Conservation (phyloP, 768 basidiomycete genomes). For the Pleurotus sapidus region DNA sequence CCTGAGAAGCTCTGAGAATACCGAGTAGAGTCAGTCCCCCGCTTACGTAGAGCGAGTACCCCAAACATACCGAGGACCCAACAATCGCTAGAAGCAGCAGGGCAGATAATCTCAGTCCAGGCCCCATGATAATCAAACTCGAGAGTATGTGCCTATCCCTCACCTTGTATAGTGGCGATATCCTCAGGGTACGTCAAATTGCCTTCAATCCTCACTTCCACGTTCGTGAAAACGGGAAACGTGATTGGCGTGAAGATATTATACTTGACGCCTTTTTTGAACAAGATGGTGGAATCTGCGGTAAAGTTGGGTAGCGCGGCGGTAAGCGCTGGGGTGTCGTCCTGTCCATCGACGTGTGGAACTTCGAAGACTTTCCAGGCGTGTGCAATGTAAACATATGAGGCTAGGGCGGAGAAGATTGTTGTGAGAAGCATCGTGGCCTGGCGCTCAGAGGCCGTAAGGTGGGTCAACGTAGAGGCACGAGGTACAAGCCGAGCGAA, state of each 20-base stretch:
- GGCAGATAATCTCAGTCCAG: neutral
- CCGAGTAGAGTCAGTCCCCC: neutral
- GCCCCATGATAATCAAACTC: neutral
- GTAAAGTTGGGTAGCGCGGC: slow-evolving; percentile 39
- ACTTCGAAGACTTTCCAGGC: slow-evolving; percentile 52
- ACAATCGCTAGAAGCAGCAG: slow-evolving; percentile 33
- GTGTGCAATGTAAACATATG: slow-evolving; percentile 18
- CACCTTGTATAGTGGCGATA: slow-evolving; percentile 50
- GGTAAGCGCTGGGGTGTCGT: slow-evolving; percentile 50
- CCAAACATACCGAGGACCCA: slow-evolving; percentile 36
- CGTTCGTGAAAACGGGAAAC: slow-evolving; percentile 53
- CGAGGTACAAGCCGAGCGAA: neutral
- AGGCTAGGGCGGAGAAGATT: slow-evolving; percentile 15
- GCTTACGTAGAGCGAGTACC: too few relatives aligned
- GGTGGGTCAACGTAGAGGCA: neutral
- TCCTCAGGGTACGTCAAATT: slow-evolving; percentile 54
- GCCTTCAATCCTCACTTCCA: slow-evolving; percentile 54
- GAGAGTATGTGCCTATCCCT: neutral
- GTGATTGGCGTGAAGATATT: slow-evolving; percentile 60
- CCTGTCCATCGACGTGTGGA: slow-evolving; percentile 41
- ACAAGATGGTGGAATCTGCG: slow-evolving; percentile 50
- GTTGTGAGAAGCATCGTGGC: neutral
- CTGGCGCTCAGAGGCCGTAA: neutral
- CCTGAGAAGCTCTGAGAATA: slow-evolving; percentile 38
- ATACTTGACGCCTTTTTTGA: slow-evolving; percentile 53